Conservation (phyloP, 495 filamentous ascomycete species). For the Lentithecium fluviatile region DNA sequence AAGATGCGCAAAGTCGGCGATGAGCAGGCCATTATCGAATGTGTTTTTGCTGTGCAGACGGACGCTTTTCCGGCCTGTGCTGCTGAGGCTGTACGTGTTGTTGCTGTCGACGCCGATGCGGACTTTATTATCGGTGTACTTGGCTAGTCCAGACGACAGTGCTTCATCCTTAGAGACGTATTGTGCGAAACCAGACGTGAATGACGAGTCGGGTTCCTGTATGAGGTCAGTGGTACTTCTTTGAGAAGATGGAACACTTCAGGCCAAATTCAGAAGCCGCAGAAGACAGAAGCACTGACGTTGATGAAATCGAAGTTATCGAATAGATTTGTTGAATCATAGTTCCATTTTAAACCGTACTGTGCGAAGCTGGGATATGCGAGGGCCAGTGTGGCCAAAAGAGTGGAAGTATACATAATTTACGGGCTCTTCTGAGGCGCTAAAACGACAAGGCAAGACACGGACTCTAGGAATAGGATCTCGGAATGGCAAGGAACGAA, state of each 20-base stretch:
- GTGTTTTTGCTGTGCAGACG: constrained; percentile 33
- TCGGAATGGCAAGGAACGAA: too few relatives aligned
- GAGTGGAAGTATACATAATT: too few relatives aligned
- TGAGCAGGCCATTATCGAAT: constrained; percentile 40
- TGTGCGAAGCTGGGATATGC: too few relatives aligned
- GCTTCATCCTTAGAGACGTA: constrained; percentile 29
- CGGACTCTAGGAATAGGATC: too few relatives aligned
- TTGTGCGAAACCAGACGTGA: constrained; percentile 4
- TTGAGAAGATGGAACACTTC: too few relatives aligned
- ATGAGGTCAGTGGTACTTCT: constrained; percentile 31
- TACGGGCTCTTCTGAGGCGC: too few relatives aligned
- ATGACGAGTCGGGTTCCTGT: background rate
- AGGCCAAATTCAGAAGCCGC: constrained; percentile 29
- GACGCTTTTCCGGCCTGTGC: constrained; percentile 34
- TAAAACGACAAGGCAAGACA: too few relatives aligned
- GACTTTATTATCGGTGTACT: constrained; percentile 17
- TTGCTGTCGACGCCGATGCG: constrained; percentile 36
- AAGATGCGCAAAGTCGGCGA: constrained; percentile 40
- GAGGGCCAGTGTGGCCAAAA: too few relatives aligned
- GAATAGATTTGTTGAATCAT: constrained; percentile 31
- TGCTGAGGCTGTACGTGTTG: constrained; percentile 23
- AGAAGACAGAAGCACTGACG: constrained; percentile 28
- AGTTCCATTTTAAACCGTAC: background rate
- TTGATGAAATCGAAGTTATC: constrained; percentile 35
- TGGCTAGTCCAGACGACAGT: constrained; percentile 28